Conservation (phyloP, 2,329 filamentous ascomycete species). For the Trichoderma harzianum region DNA sequence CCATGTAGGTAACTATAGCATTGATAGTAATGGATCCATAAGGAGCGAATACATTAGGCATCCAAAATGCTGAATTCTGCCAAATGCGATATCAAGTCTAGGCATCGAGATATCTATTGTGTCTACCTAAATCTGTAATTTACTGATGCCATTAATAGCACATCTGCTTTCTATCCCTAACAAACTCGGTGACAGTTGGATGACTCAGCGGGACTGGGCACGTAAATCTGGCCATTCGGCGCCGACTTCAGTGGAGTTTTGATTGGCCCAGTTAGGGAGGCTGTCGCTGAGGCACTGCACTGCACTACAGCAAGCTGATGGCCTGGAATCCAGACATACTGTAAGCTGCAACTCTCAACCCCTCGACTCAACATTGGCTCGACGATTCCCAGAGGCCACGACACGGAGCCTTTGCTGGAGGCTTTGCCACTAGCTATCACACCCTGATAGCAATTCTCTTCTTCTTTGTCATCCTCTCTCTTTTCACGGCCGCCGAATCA, state of each 20-base stretch:
- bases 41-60: background rate
- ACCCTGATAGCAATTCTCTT: background rate
- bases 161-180: background rate
- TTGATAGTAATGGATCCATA: background rate
- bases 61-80: background rate
- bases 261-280: background rate
- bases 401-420: background rate
- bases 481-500: background rate
- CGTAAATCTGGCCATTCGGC: slow-evolving; percentile 6
- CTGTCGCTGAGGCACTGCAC: background rate
- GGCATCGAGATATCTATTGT: background rate
- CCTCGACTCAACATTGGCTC: background rate
- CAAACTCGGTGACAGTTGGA: background rate
- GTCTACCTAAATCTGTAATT: background rate
- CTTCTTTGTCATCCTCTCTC: background rate
- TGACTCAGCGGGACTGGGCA: background rate
- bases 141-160: background rate
- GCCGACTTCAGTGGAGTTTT: slow-evolving; percentile 2
- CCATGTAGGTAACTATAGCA: background rate
- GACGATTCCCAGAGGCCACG: background rate
- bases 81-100: background rate
- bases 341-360: slow-evolving; percentile 17
- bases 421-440: background rate
- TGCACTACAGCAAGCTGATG: background rate
- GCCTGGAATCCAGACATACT: background rate